phyloP scores from a whole-genome alignment of 495 filamentous ascomycete species.

The Neurospora tetrasperma region DNA sequence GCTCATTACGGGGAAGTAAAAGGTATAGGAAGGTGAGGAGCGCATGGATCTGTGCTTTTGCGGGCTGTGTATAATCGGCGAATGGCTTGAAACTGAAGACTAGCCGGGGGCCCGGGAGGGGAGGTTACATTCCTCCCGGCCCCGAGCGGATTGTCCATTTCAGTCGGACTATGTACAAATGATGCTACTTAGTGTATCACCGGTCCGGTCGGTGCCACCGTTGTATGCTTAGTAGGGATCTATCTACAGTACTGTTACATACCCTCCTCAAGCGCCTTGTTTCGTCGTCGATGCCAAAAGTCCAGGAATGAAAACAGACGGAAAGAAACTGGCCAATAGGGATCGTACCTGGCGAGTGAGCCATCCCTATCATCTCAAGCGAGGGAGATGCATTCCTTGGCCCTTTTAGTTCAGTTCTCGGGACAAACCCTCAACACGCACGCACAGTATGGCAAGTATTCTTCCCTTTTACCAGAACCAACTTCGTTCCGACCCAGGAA shows the following conservation, averaged over 20 bases:
- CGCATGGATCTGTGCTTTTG: background rate
- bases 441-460: background rate
- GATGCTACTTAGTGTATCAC: background rate
- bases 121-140: background rate
- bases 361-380: background rate
- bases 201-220: background rate
- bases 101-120: background rate
- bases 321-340: background rate
- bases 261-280: background rate
- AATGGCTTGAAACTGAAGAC: background rate
- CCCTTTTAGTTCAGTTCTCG: background rate
- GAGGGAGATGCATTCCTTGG: background rate
- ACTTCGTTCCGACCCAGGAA: background rate
- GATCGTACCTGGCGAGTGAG: background rate
- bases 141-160: background rate
- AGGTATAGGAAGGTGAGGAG: background rate
- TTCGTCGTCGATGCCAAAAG: background rate
- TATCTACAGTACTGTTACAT: background rate
- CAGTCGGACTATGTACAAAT: background rate
- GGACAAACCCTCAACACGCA: background rate
- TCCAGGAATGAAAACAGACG: background rate
- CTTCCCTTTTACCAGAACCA: background rate
- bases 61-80: background rate
- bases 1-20: background rate
- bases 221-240: background rate